These are phyloP conservation scores for Spinellus fusiger DNA, from an alignment of 192 early-diverging fungal species.

Conservation along the genomic window DNA sequence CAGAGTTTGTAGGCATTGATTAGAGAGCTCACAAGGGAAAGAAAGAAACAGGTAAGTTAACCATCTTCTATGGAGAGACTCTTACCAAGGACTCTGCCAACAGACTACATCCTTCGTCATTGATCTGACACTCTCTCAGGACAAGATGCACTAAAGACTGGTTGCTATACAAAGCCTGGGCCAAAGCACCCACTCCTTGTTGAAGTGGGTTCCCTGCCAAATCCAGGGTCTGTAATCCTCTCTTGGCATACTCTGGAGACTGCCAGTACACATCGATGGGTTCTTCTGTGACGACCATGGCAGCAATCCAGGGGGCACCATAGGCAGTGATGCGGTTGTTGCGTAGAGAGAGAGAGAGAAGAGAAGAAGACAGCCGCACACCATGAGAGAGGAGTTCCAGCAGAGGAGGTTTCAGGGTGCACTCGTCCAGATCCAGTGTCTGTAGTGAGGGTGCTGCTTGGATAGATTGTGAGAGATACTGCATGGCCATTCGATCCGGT, in stretches of 20 bases:
- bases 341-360: constrained; percentile 36
- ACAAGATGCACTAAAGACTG: not conserved
- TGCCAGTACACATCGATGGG: not conserved
- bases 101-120: constrained; percentile 31
- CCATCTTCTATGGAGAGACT: not conserved
- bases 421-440: constrained; percentile 10
- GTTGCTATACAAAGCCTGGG: constrained; percentile 1
- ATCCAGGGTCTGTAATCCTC: constrained; percentile 2
- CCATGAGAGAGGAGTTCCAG: constrained; percentile 30
- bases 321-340: constrained; percentile 37
- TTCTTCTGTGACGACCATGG: constrained; percentile 20
- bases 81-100: constrained; percentile 46
- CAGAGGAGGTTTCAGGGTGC: constrained; percentile 11
- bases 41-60: not conserved
- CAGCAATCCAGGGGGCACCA: constrained; percentile 45
- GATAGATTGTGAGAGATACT: constrained; percentile 7
- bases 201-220: constrained; percentile 6
- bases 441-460: not conserved
- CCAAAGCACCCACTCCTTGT: not conserved
- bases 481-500: constrained; percentile 4
- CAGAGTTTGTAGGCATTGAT: constrained; percentile 8
- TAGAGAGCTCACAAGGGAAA: constrained; percentile 7
- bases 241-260: not conserved
- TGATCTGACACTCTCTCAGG: constrained; percentile 39
- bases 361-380: constrained; percentile 35